Evolutionary conservation across 2,329 filamentous ascomycete species (phyloP).

Genomic region (Apiospora hydei): DNA sequence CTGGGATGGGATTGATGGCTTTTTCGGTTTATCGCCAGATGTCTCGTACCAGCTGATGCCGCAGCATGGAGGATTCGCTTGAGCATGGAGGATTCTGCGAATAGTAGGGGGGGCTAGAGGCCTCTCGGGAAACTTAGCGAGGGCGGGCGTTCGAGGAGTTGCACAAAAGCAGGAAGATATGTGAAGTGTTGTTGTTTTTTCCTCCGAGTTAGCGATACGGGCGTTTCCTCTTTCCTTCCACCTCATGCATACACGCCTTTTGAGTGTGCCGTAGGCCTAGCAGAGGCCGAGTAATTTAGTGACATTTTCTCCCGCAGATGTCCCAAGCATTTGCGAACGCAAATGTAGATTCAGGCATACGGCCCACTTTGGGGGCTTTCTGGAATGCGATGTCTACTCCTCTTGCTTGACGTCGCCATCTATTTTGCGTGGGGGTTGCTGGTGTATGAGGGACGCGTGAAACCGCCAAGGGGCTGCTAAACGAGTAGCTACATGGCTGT

Average conservation of each 20-base stretch:
- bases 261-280: not conserved
- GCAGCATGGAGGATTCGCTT: constrained; percentile 13
- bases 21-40: constrained; percentile 8
- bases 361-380: not conserved
- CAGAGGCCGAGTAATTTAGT: constrained; percentile 7
- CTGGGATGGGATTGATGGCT: constrained; percentile 25
- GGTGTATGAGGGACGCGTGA: not conserved
- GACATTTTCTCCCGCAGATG: not conserved
- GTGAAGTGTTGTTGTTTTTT: not conserved
- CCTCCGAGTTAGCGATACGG: constrained; percentile 6
- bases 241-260: not conserved
- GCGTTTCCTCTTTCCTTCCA: constrained; percentile 12
- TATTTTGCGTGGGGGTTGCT: not conserved
- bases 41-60: constrained; percentile 14
- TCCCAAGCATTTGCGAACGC: constrained; percentile 14
- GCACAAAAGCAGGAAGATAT: constrained; percentile 16
- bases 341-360: not conserved
- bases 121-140: not conserved
- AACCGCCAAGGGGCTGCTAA: not conserved
- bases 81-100: not conserved
- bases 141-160: constrained; percentile 20
- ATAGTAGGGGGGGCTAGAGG: not conserved
- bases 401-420: not conserved
- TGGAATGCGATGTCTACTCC: not conserved
- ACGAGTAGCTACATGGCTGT: not conserved